A percentile compares a stretch with the other conserved stretches of the same genome.
Conservation (phyloP, 768 basidiomycete species). For the Hygrocybe coccinea region DNA sequence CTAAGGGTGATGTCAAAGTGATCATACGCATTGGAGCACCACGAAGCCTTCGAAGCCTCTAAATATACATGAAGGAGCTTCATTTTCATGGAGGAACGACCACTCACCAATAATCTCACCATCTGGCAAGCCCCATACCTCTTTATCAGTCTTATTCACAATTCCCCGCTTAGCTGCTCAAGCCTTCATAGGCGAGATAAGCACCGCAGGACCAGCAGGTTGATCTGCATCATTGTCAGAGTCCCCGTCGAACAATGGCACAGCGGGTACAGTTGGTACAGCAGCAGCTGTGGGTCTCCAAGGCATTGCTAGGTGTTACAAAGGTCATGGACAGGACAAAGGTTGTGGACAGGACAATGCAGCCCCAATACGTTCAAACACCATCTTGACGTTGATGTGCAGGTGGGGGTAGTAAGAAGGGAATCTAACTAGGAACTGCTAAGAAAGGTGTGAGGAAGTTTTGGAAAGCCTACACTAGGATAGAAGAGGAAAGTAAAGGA, state of each 20-base stretch:
- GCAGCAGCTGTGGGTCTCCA: background rate
- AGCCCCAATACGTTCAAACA: background rate
- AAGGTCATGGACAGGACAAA: background rate
- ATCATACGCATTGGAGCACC: conserved; percentile 14
- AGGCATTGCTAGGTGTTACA: background rate
- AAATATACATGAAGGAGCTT: background rate
- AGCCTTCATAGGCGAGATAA: conserved; percentile 12
- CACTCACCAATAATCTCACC: conserved; percentile 12
- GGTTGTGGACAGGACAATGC: background rate
- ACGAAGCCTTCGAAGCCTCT: conserved; percentile 2
- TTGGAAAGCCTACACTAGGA: too few relatives aligned
- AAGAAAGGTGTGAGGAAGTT: too few relatives aligned
- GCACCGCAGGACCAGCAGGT: background rate
- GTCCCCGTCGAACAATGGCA: background rate
- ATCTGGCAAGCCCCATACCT: conserved; percentile 12
- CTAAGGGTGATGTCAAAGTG: conserved; percentile 14
- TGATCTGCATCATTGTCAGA: background rate
- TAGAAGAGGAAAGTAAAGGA: too few relatives aligned
- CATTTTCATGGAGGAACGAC: background rate
- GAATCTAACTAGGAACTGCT: too few relatives aligned
- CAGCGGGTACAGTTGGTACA: background rate
- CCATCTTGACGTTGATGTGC: background rate
- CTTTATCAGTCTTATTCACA: conserved; percentile 4
- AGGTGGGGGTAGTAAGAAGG: too few relatives aligned
- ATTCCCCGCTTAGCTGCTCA: background rate